Percentiles rank a stretch among this genome's conserved stretches.
Conservation (phyloP, 2,329 filamentous ascomycete species). For the Paecilomyces fulvus region DNA sequence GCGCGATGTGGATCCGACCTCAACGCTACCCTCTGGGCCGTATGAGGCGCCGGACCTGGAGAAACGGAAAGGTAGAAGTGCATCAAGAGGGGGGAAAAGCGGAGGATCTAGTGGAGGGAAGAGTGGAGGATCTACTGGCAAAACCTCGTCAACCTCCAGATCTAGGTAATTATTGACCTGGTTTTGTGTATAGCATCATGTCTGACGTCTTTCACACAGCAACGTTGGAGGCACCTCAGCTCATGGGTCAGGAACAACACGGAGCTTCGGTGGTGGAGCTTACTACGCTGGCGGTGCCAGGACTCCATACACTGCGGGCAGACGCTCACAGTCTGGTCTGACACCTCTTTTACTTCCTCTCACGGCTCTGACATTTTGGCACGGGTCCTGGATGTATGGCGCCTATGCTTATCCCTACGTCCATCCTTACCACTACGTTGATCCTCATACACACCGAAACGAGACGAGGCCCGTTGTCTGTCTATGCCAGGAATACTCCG, state of each 20-base stretch:
- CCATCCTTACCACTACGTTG: constrained; percentile 40
- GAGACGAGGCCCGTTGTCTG: constrained; percentile 47
- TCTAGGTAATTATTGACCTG: constrained; percentile 11
- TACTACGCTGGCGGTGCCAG: constrained; percentile 50
- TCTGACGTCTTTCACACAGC: constrained; percentile 7
- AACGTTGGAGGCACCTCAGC: constrained; percentile 23
- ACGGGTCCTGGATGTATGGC: constrained; percentile 47
- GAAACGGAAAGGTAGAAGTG: constrained; percentile 40
- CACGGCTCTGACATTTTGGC: constrained; percentile 40
- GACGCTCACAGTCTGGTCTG: constrained; percentile 40
- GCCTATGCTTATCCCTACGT: constrained; percentile 49
- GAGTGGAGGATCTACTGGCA: constrained; percentile 9
- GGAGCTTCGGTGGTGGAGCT: constrained; percentile 41
- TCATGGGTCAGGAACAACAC: constrained; percentile 34
- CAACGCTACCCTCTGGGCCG: constrained; percentile 2
- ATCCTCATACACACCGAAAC: constrained; percentile 38
- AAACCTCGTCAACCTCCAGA: constrained; percentile 10
- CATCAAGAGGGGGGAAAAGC: constrained; percentile 19
- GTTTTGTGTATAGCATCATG: not conserved
- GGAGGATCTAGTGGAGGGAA: constrained; percentile 9
- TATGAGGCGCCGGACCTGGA: constrained; percentile 23
- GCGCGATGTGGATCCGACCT: constrained; percentile 8
- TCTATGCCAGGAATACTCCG: constrained; percentile 45
- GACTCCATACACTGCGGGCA: constrained; percentile 42
- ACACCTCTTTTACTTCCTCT: constrained; percentile 41